These are phyloP conservation scores for Colletotrichum tanaceti DNA, from an alignment of 2,329 filamentous ascomycete genomes.

Conservation along the genomic window DNA sequence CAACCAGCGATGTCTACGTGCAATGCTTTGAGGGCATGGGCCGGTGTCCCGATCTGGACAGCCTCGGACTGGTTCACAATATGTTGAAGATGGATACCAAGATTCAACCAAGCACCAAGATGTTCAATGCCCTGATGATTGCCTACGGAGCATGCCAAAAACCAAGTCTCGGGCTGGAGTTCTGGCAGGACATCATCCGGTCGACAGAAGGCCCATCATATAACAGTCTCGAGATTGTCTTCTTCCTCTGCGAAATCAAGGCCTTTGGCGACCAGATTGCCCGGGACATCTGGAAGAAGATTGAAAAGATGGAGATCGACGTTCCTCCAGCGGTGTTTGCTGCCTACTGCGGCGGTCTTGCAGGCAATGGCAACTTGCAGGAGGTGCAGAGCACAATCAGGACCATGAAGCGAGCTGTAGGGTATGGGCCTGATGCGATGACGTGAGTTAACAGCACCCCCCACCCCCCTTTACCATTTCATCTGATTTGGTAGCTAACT, in stretches of 20 bases:
- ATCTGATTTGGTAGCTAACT: conserved; percentile 16
- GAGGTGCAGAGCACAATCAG: conserved; percentile 75
- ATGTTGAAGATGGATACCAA: conserved; percentile 93
- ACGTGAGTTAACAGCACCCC: conserved; percentile 68
- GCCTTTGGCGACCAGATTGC: conserved; percentile 69
- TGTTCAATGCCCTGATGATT: conserved; percentile 89
- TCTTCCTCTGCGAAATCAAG: conserved; percentile 78
- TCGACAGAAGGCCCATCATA: conserved; percentile 89
- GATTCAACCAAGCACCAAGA: conserved; percentile 78
- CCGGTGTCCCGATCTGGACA: conserved; percentile 57
- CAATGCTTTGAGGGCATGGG: conserved; percentile 82
- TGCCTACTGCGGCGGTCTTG: conserved; percentile 81
- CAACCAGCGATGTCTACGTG: conserved; percentile 80
- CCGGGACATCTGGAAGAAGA: conserved; percentile 76
- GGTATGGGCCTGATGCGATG: conserved; percentile 73
- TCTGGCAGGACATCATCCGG: conserved; percentile 86
- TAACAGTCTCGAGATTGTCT: conserved; percentile 81
- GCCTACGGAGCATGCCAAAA: conserved; percentile 80
- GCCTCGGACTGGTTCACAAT: conserved; percentile 83
- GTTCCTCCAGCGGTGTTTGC: conserved; percentile 79
- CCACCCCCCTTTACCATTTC: not conserved
- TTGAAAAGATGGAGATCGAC: conserved; percentile 81
- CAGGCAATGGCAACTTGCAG: conserved; percentile 76
- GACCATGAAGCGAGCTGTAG: conserved; percentile 74
- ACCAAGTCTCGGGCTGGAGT: conserved; percentile 75